A percentile compares a stretch with the other conserved stretches of the same genome.
Evolutionary conservation across 768 basidiomycete genomes (phyloP).

Genomic region (Boletus edulis): DNA sequence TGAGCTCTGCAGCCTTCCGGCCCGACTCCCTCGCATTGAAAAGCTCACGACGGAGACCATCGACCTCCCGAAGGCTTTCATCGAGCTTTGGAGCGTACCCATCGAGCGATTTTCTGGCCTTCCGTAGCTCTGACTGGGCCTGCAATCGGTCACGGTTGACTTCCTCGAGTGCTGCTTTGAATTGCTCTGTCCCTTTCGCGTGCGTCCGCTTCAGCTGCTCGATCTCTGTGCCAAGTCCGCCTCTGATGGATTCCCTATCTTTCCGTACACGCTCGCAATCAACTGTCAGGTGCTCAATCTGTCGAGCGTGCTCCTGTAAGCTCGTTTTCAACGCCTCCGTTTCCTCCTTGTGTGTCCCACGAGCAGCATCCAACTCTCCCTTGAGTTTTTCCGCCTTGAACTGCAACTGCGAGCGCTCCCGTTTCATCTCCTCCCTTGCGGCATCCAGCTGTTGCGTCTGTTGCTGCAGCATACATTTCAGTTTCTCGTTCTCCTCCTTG

Average conservation of each 20-base stretch:
- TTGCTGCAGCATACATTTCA: conserved; percentile 19
- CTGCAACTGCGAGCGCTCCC: conserved; percentile 8
- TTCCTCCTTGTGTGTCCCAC: conserved; percentile 9
- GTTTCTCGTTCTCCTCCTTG: conserved; percentile 24
- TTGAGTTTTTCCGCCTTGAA: conserved; percentile 11
- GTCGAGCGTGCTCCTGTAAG: conserved; percentile 19
- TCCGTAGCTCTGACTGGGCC: conserved; percentile 22
- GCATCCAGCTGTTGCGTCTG: conserved; percentile 15
- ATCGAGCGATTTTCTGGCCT: conserved; percentile 19
- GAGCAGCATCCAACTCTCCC: conserved; percentile 11
- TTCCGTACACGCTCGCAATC: conserved; percentile 26
- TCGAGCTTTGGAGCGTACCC: conserved; percentile 18
- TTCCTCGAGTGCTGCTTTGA: conserved; percentile 24
- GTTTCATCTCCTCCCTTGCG: conserved; percentile 9
- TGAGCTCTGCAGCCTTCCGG: conserved; percentile 11
- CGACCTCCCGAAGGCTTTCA: conserved; percentile 13
- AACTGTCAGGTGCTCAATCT: conserved; percentile 17
- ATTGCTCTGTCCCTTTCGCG: conserved; percentile 14
- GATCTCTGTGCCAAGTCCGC: conserved; percentile 19
- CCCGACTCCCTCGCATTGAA: conserved; percentile 7
- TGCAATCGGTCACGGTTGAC: conserved; percentile 19
- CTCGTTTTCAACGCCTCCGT: conserved; percentile 13
- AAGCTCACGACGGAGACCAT: conserved; percentile 18
- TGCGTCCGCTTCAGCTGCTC: conserved; percentile 17
- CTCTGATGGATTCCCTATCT: conserved; percentile 20